Percentiles rank a stretch among this genome's conserved stretches.
Conservation (phyloP, 1,284 basidiomycete species). For the Trichosporon sp. region DNA sequence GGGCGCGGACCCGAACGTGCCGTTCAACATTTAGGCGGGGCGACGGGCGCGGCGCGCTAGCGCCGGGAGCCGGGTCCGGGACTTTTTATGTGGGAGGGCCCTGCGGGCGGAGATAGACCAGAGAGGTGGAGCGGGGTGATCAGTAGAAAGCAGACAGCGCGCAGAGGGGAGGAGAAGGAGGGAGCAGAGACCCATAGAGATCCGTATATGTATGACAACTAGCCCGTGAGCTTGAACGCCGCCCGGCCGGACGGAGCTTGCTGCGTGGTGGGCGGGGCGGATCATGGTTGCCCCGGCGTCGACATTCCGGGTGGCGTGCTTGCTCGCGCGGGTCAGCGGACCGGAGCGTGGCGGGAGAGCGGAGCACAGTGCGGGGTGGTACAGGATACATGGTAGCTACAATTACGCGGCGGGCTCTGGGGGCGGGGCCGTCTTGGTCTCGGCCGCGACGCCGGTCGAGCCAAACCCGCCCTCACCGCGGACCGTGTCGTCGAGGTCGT, state of each 20-base stretch:
- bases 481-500: conserved; percentile 75
- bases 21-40: conserved; percentile 37
- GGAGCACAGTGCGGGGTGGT: no score
- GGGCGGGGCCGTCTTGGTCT: neutral
- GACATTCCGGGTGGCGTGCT: no score
- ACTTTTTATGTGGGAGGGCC: no score
- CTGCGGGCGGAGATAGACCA: no score
- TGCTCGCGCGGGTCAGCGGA: no score
- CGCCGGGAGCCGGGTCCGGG: no score
- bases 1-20: conserved; percentile 46
- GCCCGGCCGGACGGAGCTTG: neutral
- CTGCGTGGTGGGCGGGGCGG: neutral
- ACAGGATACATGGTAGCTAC: no score
- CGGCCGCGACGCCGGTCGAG: conserved; percentile 64
- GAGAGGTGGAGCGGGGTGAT: no score
- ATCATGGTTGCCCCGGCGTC: no score
- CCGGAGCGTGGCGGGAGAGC: no score
- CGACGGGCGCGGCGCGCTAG: neutral
- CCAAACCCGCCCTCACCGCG: conserved; percentile 87
- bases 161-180: neutral
- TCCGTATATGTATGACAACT: neutral
- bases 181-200: neutral
- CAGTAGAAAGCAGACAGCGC: neutral
- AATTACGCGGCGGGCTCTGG: neutral
- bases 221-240: neutral